Evolutionary conservation across 306 rosid species (phyloP).

Genomic region (Fragaria vesca): DNA sequence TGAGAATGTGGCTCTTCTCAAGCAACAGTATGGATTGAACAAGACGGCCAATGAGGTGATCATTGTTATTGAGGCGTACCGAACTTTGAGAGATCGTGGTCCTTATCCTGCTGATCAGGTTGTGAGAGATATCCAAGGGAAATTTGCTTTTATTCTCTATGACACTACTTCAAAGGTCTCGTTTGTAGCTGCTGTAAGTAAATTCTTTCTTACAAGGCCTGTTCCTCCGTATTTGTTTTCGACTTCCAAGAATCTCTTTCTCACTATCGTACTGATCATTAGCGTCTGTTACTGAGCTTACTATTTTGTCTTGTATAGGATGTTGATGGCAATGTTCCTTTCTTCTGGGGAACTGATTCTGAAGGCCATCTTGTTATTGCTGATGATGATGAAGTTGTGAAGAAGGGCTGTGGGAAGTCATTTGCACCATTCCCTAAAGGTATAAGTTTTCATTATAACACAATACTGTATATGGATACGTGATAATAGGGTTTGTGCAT

Average conservation of each 20-base stretch:
- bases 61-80: constrained; percentile 86
- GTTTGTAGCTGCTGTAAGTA: constrained; percentile 77
- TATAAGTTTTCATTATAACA: constrained; percentile 27
- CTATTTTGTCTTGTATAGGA: constrained; percentile 45
- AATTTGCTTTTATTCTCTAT: constrained; percentile 72
- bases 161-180: constrained; percentile 64
- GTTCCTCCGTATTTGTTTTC: constrained; percentile 2
- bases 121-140: constrained; percentile 93
- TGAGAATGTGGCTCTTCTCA: constrained; percentile 75
- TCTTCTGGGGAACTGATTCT: constrained; percentile 94
- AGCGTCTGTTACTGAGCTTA: constrained; percentile 18
- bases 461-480: neutral
- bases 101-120: constrained; percentile 95
- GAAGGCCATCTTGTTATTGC: constrained; percentile 83
- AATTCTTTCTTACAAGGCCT: neutral
- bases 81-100: constrained; percentile 93
- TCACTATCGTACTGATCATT: neutral
- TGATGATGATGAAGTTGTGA: constrained; percentile 60
- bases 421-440: constrained; percentile 96
- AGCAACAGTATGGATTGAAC: constrained; percentile 94
- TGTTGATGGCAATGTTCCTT: constrained; percentile 80
- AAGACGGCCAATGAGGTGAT: constrained; percentile 83
- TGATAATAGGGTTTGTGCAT: neutral
- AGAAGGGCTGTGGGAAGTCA: constrained; percentile 86
- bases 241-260: neutral